These are phyloP conservation scores for Ottelia alismoides DNA, from an alignment of 106 monocot species.

Conservation along the genomic window DNA sequence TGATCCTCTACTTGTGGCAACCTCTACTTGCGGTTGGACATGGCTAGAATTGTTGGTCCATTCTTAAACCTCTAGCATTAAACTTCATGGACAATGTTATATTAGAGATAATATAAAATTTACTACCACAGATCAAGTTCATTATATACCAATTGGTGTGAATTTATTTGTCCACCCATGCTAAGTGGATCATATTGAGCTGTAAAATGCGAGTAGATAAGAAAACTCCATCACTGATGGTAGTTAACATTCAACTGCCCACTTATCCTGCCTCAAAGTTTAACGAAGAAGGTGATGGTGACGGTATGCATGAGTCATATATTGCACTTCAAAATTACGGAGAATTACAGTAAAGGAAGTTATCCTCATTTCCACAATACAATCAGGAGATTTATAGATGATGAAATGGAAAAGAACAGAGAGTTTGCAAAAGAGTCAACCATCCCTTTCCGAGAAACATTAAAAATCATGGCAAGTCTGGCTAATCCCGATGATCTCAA, in stretches of 20 bases:
- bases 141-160: no score
- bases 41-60: no score
- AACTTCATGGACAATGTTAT: no score
- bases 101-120: no score
- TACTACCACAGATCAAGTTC: no score
- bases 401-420: conserved; percentile 72
- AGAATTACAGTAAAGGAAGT: conserved; percentile 49
- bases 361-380: conserved; percentile 53
- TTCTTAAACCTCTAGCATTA: no score
- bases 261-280: conserved; percentile 79
- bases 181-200: no score
- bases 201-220: no score
- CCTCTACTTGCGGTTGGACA: no score
- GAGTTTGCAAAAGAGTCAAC: conserved; percentile 56
- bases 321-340: conserved; percentile 73
- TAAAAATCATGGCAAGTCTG: conserved; percentile 73
- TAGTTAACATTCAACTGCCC: conserved; percentile 77
- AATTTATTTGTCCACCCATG: no score
- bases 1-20: no score
- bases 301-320: conserved; percentile 72
- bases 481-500: conserved; percentile 79
- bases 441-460: conserved; percentile 57
- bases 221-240: no score
- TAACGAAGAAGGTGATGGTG: conserved; percentile 75
- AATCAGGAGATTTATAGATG: conserved; percentile 66